phyloP scores from a whole-genome alignment of 805 yeast genomes.

The Zygoascus biomembranicola region DNA sequence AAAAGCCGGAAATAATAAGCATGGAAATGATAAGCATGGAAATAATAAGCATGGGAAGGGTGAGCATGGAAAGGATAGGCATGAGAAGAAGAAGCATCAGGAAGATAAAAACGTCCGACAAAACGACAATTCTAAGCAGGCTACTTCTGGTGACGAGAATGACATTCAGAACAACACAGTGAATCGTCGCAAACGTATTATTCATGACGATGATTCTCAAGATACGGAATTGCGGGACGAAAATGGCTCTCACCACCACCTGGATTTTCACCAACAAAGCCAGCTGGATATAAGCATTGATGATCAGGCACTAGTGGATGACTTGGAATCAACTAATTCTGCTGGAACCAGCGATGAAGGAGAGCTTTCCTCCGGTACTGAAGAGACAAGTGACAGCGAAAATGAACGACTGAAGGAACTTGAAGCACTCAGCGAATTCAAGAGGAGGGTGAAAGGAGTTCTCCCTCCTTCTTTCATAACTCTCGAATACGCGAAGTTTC shows the following conservation, averaged over 20 bases:
- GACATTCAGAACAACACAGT: background rate
- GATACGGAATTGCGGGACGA: background rate
- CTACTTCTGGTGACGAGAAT: no score
- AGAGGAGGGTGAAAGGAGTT: constrained; percentile 10
- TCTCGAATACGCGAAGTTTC: constrained; percentile 6
- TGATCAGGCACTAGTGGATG: no score
- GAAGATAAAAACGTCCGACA: background rate
- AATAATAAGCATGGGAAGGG: background rate
- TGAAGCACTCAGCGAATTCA: background rate
- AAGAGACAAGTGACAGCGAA: constrained; percentile 1
- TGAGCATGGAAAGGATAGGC: background rate
- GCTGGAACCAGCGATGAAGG: background rate
- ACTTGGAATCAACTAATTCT: background rate
- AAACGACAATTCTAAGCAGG: background rate
- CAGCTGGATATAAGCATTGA: no score
- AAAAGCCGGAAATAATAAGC: background rate
- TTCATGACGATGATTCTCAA: background rate
- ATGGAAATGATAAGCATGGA: background rate
- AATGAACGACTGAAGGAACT: background rate
- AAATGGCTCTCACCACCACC: no score
- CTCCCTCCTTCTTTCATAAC: constrained; percentile 15
- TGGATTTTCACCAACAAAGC: no score
- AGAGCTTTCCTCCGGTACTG: background rate
- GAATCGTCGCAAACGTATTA: background rate
- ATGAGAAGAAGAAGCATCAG: background rate